phyloP scores from a whole-genome alignment of 306 rosid genomes.

The Trifolium subterraneum region DNA sequence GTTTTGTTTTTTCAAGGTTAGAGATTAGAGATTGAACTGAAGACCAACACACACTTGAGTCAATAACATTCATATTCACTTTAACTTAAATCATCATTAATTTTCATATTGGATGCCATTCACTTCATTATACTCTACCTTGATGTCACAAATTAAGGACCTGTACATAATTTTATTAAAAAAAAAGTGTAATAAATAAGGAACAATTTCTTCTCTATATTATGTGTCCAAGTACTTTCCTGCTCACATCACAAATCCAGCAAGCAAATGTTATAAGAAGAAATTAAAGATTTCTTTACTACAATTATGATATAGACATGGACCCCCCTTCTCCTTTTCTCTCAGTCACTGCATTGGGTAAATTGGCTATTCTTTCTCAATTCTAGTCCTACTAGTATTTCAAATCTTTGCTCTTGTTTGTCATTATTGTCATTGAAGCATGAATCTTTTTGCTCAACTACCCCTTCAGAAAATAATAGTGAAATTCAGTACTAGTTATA shows the following conservation, averaged over 20 bases:
- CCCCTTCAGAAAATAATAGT: constrained; percentile 23
- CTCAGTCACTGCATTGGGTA: constrained; percentile 28
- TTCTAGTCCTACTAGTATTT: neutral
- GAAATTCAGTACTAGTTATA: constrained; percentile 27
- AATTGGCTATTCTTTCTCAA: constrained; percentile 26
- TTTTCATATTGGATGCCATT: constrained; percentile 8
- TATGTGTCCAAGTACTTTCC: constrained; percentile 46
- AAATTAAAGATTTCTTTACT: constrained; percentile 40
- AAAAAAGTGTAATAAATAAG: constrained; percentile 3
- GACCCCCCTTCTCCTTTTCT: constrained; percentile 39
- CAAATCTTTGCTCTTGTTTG: constrained; percentile 29
- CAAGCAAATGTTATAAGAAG: constrained; percentile 43
- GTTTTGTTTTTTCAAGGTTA: neutral
- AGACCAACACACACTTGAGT: neutral
- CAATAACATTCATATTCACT: constrained; percentile 2
- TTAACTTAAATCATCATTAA: constrained; percentile 20
- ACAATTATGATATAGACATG: constrained; percentile 40
- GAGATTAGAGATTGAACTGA: neutral
- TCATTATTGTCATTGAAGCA: constrained; percentile 17
- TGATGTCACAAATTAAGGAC: constrained; percentile 35
- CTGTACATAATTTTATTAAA: constrained; percentile 23
- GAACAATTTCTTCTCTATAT: constrained; percentile 32
- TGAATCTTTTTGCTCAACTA: constrained; percentile 23
- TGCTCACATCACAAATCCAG: constrained; percentile 43
- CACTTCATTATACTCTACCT: constrained; percentile 8